A percentile compares a stretch with the other conserved stretches of the same genome.
These are phyloP conservation scores for Fusarium udum DNA, from an alignment of 2,329 filamentous ascomycete species.

Conservation along the genomic window DNA sequence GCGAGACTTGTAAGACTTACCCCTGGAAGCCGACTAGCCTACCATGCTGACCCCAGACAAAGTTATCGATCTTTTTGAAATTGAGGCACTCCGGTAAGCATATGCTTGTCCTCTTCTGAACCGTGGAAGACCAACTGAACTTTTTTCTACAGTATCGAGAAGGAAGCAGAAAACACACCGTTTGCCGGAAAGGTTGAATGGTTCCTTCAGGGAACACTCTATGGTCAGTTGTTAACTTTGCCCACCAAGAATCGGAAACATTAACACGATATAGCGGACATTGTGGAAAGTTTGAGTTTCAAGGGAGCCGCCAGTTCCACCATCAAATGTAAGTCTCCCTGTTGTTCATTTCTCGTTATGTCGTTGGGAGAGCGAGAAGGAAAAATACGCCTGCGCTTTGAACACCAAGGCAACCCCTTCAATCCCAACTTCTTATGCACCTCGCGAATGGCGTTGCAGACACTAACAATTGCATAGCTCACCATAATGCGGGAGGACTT, in stretches of 20 bases:
- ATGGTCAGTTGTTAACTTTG: not conserved
- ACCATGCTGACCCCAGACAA: not conserved
- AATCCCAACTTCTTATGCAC: not conserved
- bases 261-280: not conserved
- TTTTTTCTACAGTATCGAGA: not conserved
- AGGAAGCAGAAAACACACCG: not conserved
- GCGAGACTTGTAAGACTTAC: conserved; percentile 7
- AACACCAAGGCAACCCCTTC: not conserved
- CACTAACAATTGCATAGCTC: not conserved
- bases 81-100: not conserved
- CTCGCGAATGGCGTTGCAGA: not conserved
- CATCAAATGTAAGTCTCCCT: not conserved
- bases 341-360: not conserved
- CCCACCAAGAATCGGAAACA: not conserved
- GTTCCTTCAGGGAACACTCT: not conserved
- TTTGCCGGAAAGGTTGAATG: not conserved
- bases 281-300: conserved; percentile 19
- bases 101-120: not conserved
- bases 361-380: not conserved
- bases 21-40: not conserved
- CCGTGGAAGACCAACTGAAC: not conserved
- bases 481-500: not conserved
- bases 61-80: not conserved
- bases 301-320: conserved; percentile 21
- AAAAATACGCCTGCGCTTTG: not conserved